A percentile compares a stretch with the other conserved stretches of the same genome.
Evolutionary conservation across 306 rosid genomes (phyloP).

Genomic region (Sophora flavescens): DNA sequence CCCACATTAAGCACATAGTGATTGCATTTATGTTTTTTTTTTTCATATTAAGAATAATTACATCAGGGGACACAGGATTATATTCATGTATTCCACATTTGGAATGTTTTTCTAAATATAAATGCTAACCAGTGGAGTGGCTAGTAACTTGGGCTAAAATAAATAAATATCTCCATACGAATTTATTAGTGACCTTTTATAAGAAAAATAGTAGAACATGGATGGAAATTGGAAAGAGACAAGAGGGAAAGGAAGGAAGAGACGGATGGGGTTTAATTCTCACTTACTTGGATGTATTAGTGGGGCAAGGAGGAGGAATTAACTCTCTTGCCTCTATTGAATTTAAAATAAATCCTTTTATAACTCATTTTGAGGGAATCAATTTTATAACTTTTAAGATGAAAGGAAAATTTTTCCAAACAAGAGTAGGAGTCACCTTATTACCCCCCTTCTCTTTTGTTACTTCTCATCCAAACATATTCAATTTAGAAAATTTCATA

Average conservation of each 20-base stretch:
- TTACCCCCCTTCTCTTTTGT: too few relatives aligned
- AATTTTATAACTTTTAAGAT: too few relatives aligned
- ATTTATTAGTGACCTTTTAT: too few relatives aligned
- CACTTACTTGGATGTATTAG: background rate
- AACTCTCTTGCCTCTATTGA: background rate
- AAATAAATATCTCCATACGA: too few relatives aligned
- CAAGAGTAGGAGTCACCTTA: too few relatives aligned
- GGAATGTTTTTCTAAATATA: background rate
- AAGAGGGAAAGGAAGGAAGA: background rate
- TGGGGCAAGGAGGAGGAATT: background rate
- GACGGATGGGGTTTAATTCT: background rate
- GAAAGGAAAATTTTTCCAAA: background rate
- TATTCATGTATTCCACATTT: conserved; percentile 4
- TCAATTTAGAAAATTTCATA: background rate
- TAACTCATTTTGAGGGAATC: too few relatives aligned
- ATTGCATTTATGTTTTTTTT: conserved; percentile 13
- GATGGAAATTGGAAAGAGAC: background rate
- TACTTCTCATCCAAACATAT: too few relatives aligned
- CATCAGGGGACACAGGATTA: background rate
- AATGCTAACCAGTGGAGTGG: too few relatives aligned
- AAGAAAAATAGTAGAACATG: too few relatives aligned
- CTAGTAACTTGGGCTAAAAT: too few relatives aligned
- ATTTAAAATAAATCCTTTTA: too few relatives aligned
- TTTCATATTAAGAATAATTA: conserved; percentile 5
- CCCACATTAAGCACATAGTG: background rate